phyloP scores from a whole-genome alignment of 495 filamentous ascomycete genomes.

The Cercophora newfieldiana region DNA sequence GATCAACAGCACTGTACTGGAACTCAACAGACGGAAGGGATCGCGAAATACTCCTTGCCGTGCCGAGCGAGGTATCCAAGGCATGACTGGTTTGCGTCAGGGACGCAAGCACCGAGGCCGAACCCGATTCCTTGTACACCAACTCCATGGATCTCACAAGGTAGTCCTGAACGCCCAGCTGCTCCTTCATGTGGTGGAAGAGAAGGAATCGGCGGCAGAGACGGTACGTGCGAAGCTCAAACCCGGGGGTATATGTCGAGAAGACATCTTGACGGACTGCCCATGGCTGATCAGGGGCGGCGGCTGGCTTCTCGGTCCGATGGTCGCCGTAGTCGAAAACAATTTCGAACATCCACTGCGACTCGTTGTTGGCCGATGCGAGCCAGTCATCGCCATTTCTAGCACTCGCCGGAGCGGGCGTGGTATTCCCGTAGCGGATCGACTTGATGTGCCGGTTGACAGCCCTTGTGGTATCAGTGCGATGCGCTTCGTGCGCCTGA shows the following conservation, averaged over 20 bases:
- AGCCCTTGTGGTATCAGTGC: not conserved
- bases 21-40: too few relatives aligned
- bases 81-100: too few relatives aligned
- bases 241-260: constrained; percentile 27
- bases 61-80: too few relatives aligned
- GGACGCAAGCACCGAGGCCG: too few relatives aligned
- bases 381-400: not conserved
- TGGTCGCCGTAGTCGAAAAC: constrained; percentile 46
- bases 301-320: not conserved
- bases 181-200: constrained; percentile 36
- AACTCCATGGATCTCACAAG: constrained; percentile 27
- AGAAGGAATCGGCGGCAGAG: constrained; percentile 38
- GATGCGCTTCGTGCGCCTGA: not conserved
- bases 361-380: not conserved
- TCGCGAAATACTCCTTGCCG: too few relatives aligned
- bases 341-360: constrained; percentile 35
- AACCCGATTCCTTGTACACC: too few relatives aligned
- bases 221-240: constrained; percentile 37
- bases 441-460: constrained; percentile 3
- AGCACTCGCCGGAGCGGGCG: not conserved
- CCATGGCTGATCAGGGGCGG: not conserved
- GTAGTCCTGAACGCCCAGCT: constrained; percentile 15
- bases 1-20: too few relatives aligned
- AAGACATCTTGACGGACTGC: constrained; percentile 31
- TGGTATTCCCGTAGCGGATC: constrained; percentile 11